These are phyloP conservation scores for Ulota crispa DNA, from an alignment of 225 moss, liverwort and hornwort genomes.

Conservation along the genomic window DNA sequence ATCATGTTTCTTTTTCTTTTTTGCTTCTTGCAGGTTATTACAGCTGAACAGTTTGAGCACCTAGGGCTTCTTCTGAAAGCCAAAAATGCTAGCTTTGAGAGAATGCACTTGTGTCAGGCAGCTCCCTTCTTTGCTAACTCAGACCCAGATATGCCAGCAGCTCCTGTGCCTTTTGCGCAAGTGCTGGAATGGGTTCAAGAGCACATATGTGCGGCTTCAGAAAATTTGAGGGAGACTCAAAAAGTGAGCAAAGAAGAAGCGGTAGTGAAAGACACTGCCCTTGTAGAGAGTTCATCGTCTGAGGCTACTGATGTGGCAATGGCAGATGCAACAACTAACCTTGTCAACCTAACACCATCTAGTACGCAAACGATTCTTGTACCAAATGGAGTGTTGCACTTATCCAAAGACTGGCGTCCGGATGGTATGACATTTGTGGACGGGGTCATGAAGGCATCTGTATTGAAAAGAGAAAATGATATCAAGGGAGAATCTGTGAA, in stretches of 20 bases:
- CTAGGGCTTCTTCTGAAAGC: conserved; percentile 85
- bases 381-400: conserved; percentile 66
- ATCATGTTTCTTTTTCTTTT: not conserved
- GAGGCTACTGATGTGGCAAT: conserved; percentile 82
- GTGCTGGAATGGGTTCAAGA: conserved; percentile 88
- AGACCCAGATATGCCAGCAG: conserved; percentile 97
- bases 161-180: conserved; percentile 78
- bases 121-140: conserved; percentile 95
- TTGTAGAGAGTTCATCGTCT: conserved; percentile 47
- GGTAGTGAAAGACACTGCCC: conserved; percentile 29
- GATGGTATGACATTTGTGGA: conserved; percentile 90
- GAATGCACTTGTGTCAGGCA: conserved; percentile 75
- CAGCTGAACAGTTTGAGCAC: conserved; percentile 86
- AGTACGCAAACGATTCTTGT: conserved; percentile 54
- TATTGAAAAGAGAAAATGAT: conserved; percentile 78
- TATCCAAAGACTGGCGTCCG: conserved; percentile 78
- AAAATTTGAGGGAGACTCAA: conserved; percentile 43
- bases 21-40: conserved; percentile 62
- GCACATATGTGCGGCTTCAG: conserved; percentile 78
- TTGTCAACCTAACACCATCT: conserved; percentile 57
- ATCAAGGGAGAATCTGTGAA: conserved; percentile 78
- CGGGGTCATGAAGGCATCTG: conserved; percentile 80
- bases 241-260: conserved; percentile 49
- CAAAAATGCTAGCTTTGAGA: conserved; percentile 61
- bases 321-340: conserved; percentile 62